Evolutionary conservation across 1,284 basidiomycete genomes (phyloP), one percentile per base, ranked within the genome.

Genomic region (Heliocybe sulcata): DNA sequence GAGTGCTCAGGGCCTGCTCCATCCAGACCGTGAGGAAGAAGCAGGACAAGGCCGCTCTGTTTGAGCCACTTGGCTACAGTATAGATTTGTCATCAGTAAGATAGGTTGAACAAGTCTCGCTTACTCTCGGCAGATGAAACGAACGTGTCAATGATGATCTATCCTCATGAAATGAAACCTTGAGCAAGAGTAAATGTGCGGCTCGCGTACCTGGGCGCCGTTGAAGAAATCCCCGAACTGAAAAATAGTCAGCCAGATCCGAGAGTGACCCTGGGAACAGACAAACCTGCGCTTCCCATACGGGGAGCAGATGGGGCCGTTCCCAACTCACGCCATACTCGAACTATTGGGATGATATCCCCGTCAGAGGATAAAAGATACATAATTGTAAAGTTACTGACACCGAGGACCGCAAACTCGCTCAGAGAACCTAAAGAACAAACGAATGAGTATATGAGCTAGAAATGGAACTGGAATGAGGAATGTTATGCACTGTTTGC

Each of bases 1-100:
- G 90, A 93, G 67, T 96, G 93, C 66, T 96, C 93, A 0, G 93
- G 93, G 2, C 93, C 93, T 14, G 91, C 91, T 25, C 93, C 92
- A 62, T 95, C 92, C 14, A 90, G 77, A 3, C 90, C 92, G 60
- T 94, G 92, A 19, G 92, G 92, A 4, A 97, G 76, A 56, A 92
- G 81, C 62, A 97, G 72, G 2, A 94, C 87, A 35, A 96, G 79
- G 0, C 90, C 94, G 59, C 91, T 94, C 71, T 96, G 92, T 67
- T 87, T 93, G 56, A 94, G 71, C 94, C 94, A 97, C 75, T 97
- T 97, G 2, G 90, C 91, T 93, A 59, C 35, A 58, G 29, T 53
- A 54, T 51, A 48, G 45, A 22, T 52, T 59, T 35, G 55, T 55
- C 23, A 54, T 20, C 57, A 45, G 20, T 26, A 54, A 23, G 22